Conservation (phyloP, 1,139 yeast species). For the Yamadazyma aaseri region DNA sequence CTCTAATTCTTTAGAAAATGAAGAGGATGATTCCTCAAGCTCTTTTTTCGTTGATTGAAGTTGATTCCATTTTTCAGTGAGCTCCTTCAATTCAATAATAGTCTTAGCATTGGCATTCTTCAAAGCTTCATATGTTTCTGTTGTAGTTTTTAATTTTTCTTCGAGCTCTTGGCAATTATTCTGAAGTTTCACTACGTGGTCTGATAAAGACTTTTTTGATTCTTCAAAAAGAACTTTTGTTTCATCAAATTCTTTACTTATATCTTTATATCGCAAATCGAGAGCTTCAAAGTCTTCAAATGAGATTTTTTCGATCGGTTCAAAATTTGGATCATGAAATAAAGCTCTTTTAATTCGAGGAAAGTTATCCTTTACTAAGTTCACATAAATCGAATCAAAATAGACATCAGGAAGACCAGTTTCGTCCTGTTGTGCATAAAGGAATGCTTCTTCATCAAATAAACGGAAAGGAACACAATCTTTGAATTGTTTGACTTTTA, state of each 20-base stretch:
- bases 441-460: constrained; percentile 45
- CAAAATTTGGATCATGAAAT: constrained; percentile 69
- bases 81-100: constrained; percentile 33
- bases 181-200: constrained; percentile 24
- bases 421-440: constrained; percentile 49
- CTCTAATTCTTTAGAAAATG: constrained; percentile 30
- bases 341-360: constrained; percentile 68
- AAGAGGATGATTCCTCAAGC: constrained; percentile 29
- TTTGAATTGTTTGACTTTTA: constrained; percentile 71
- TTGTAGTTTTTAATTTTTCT: constrained; percentile 12
- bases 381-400: constrained; percentile 64
- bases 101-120: constrained; percentile 21
- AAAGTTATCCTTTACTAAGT: constrained; percentile 67
- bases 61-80: constrained; percentile 32
- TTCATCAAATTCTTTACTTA: constrained; percentile 25
- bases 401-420: constrained; percentile 87
- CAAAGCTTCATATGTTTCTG: constrained; percentile 23
- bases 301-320: constrained; percentile 66
- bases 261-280: constrained; percentile 36
- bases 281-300: constrained; percentile 70
- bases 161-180: constrained; percentile 16
- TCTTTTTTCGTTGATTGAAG: constrained; percentile 34
- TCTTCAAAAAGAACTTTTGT: constrained; percentile 25
- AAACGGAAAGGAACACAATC: constrained; percentile 56
- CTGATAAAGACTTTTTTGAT: constrained; percentile 27